A percentile compares a stretch with the other conserved stretches of the same genome.
Conservation (phyloP, 768 basidiomycete species). For the Mycena kentingensis region DNA sequence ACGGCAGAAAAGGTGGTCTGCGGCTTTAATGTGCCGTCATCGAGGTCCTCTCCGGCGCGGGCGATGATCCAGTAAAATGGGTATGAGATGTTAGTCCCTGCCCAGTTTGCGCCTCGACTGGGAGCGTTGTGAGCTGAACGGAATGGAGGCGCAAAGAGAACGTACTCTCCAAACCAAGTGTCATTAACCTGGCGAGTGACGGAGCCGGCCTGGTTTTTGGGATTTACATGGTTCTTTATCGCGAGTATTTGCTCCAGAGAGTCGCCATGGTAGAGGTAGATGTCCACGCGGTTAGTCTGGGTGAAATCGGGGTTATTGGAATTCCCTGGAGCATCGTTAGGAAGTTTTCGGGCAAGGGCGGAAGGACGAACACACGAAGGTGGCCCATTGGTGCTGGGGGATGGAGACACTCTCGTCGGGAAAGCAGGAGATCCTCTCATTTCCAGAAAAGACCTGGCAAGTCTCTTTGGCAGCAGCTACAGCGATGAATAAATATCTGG, state of each 20-base stretch:
- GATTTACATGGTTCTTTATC: constrained; percentile 43
- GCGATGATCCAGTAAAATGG: constrained; percentile 80
- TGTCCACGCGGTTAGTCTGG: constrained; percentile 64
- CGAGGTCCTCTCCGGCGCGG: constrained; percentile 51
- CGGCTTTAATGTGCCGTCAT: constrained; percentile 54
- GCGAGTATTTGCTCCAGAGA: constrained; percentile 51
- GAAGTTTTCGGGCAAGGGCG: constrained; percentile 13
- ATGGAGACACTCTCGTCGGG: constrained; percentile 58
- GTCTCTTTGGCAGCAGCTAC: constrained; percentile 43
- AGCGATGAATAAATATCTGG: constrained; percentile 3
- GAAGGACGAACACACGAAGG: constrained; percentile 72
- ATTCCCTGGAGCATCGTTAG: constrained; percentile 61
- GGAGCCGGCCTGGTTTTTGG: constrained; percentile 55
- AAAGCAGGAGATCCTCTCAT: constrained; percentile 77
- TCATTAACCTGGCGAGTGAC: constrained; percentile 65
- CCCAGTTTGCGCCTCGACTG: constrained; percentile 51
- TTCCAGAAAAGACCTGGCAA: constrained; percentile 62
- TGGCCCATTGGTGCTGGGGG: constrained; percentile 70
- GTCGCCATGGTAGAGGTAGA: constrained; percentile 79
- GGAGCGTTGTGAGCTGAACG: too few species aligned
- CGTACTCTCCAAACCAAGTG: constrained; percentile 68
- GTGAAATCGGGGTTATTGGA: constrained; percentile 64
- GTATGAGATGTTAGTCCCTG: constrained; percentile 56
- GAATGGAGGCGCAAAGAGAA: too few species aligned
- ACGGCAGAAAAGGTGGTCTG: constrained; percentile 79